Conservation (phyloP, 768 basidiomycete species). For the Galerina sulciceps region DNA sequence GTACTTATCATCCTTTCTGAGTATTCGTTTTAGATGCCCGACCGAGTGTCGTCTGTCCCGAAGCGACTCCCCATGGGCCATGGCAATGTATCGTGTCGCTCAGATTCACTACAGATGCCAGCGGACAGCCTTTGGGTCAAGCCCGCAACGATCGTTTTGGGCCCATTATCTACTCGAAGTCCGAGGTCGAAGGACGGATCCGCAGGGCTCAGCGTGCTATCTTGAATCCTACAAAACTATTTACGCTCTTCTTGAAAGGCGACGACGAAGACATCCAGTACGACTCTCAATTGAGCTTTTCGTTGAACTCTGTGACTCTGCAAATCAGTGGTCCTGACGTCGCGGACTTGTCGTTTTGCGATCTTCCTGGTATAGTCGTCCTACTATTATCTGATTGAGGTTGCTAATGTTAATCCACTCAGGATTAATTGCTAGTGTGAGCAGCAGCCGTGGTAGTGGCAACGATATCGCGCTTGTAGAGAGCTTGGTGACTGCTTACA, state of each 20-base stretch:
- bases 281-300: slow-evolving; percentile 42
- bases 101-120: slow-evolving; percentile 45
- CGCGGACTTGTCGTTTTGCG: slow-evolving; percentile 67
- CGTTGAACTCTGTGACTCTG: slow-evolving; percentile 58
- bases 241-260: slow-evolving; percentile 41
- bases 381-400: neutral
- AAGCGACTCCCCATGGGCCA: slow-evolving; percentile 43
- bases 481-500: slow-evolving; percentile 59
- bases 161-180: slow-evolving; percentile 49
- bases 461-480: slow-evolving; percentile 67
- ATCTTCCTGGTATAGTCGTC: slow-evolving; percentile 54
- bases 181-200: slow-evolving; percentile 67
- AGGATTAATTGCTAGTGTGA: slow-evolving; percentile 65
- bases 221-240: slow-evolving; percentile 52
- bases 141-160: slow-evolving; percentile 50
- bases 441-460: slow-evolving; percentile 46
- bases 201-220: slow-evolving; percentile 69
- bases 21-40: slow-evolving; percentile 46
- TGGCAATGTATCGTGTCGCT: slow-evolving; percentile 62
- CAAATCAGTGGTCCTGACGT: slow-evolving; percentile 63
- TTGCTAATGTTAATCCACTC: neutral
- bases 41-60: slow-evolving; percentile 59
- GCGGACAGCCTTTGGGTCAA: slow-evolving; percentile 42
- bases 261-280: slow-evolving; percentile 27
- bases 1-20: neutral